Conservation (phyloP, 108 stramenopile species). For the Stephanodiscus triporus region DNA sequence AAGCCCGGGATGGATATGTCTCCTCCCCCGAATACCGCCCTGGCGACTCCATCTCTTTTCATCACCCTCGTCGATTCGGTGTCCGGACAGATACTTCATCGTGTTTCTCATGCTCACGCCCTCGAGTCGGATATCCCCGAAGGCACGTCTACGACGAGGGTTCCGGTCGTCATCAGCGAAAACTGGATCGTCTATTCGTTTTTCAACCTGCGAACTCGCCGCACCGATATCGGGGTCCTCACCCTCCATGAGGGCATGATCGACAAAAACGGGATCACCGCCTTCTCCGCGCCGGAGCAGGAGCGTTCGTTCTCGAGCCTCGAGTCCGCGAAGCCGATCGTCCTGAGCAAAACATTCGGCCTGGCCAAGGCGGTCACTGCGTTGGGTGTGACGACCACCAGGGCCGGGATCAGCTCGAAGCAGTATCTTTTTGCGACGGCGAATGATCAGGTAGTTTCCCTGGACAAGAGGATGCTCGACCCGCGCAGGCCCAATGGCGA, state of each 20-base stretch:
- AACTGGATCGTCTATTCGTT: constrained; percentile 95
- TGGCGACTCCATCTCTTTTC: constrained; percentile 55
- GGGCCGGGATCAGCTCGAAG: constrained; percentile 89
- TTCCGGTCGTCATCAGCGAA: constrained; percentile 85
- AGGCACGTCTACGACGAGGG: constrained; percentile 36
- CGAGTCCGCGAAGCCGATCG: constrained; percentile 86
- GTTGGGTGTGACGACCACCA: constrained; percentile 87
- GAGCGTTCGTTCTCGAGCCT: constrained; percentile 74
- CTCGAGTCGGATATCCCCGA: constrained; percentile 26
- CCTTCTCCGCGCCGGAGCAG: constrained; percentile 88
- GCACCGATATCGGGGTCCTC: constrained; percentile 89
- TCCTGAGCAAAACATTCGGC: constrained; percentile 85
- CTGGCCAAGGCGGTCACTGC: constrained; percentile 81
- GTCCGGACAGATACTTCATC: constrained; percentile 88
- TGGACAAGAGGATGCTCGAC: constrained; percentile 82
- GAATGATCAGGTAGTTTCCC: constrained; percentile 70
- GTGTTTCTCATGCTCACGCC: constrained; percentile 85
- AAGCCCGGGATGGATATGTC: constrained; percentile 55
- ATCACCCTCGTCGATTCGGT: constrained; percentile 91
- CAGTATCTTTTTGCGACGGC: constrained; percentile 82
- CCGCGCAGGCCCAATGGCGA: constrained; percentile 91
- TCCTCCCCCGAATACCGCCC: constrained; percentile 12
- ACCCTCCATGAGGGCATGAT: constrained; percentile 97
- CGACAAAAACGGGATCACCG: constrained; percentile 86
- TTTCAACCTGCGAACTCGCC: constrained; percentile 82